Evolutionary conservation across 2,329 filamentous ascomycete genomes (phyloP).

Genomic region (Talaromyces sp.): DNA sequence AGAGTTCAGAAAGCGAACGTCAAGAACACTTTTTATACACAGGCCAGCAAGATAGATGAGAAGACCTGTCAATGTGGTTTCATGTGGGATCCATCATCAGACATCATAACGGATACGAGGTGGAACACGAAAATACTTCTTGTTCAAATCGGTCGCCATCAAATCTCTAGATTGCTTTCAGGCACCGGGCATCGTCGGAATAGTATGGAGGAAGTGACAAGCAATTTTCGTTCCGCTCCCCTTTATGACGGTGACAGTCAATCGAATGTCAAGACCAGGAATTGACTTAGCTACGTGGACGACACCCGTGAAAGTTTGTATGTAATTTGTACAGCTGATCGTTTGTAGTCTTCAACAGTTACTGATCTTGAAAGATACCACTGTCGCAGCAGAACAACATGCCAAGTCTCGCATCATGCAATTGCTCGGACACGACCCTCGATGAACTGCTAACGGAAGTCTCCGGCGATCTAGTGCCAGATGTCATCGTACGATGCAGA

Average conservation of each 20-base stretch:
- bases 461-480: slow-evolving; percentile 22
- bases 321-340: slow-evolving; percentile 27
- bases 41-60: background rate
- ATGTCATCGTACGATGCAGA: too few relatives aligned
- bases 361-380: slow-evolving; percentile 28
- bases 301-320: slow-evolving; percentile 40
- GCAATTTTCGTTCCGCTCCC: slow-evolving; percentile 37
- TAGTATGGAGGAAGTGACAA: background rate
- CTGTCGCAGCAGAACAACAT: slow-evolving; percentile 47
- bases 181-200: background rate
- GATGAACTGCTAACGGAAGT: slow-evolving; percentile 40
- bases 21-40: background rate
- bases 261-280: slow-evolving; percentile 44
- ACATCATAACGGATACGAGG: background rate
- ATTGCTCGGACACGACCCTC: slow-evolving; percentile 29
- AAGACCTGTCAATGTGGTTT: background rate
- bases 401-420: slow-evolving; percentile 45
- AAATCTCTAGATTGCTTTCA: background rate
- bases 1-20: background rate
- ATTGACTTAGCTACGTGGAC: slow-evolving; percentile 39
- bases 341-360: background rate
- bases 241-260: slow-evolving; percentile 38
- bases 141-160: background rate
- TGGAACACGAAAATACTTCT: background rate
- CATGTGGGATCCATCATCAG: background rate